phyloP scores from a whole-genome alignment of 1,139 yeast genomes.

The Blastobotrys petasosporus region DNA sequence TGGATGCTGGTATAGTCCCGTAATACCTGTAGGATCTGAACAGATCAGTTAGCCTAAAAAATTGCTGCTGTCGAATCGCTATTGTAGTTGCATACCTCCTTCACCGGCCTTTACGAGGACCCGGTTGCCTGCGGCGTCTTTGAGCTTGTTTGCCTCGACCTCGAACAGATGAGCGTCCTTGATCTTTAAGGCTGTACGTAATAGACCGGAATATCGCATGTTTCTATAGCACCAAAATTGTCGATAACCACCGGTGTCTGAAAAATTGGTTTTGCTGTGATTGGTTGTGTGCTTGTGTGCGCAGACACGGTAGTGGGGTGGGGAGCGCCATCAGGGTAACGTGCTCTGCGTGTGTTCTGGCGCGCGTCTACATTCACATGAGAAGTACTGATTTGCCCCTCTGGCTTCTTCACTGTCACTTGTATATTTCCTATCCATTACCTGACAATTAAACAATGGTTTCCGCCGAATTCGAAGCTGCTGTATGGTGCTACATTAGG shows the following conservation, averaged over 20 bases:
- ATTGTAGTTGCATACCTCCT: slow-evolving; percentile 9
- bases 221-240: slow-evolving; percentile 3
- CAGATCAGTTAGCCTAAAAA: not conserved
- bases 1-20: slow-evolving; percentile 76
- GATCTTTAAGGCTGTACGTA: slow-evolving; percentile 36
- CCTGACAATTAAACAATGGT: slow-evolving; percentile 21
- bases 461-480: slow-evolving; percentile 27
- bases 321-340: slow-evolving; percentile 2
- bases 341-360: no score
- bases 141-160: slow-evolving; percentile 1
- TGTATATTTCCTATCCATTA: not conserved
- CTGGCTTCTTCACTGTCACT: not conserved
- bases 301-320: not conserved
- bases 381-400: not conserved
- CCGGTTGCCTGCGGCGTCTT: slow-evolving; percentile 10
- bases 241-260: not conserved
- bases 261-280: slow-evolving; percentile 4
- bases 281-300: slow-evolving; percentile 4
- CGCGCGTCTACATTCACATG: not conserved
- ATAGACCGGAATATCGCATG: slow-evolving; percentile 39
- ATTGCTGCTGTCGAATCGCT: not conserved
- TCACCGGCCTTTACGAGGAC: slow-evolving; percentile 12
- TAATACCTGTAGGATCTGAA: slow-evolving; percentile 58
- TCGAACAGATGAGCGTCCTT: slow-evolving; percentile 9
- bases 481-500: slow-evolving; percentile 17